These are phyloP conservation scores for Cladosporium cucumerinum DNA, from an alignment of 2,329 filamentous ascomycete genomes.

Conservation along the genomic window DNA sequence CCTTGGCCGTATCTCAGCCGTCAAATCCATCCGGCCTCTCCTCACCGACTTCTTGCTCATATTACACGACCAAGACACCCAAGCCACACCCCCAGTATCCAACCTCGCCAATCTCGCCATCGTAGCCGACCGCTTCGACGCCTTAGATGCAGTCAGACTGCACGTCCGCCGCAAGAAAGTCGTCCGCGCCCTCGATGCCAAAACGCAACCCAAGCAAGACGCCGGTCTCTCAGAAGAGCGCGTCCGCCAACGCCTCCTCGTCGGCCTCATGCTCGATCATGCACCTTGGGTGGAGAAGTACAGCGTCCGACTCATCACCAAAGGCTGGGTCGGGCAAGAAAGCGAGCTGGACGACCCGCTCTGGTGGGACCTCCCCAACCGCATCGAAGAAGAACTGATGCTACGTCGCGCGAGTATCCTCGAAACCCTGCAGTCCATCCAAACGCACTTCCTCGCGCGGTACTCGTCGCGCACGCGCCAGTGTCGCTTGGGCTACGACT, in stretches of 20 bases:
- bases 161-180: slow-evolving; percentile 51
- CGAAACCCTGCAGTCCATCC: slow-evolving; percentile 66
- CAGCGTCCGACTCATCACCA: slow-evolving; percentile 63
- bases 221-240: slow-evolving; percentile 56
- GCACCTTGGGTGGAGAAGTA: slow-evolving; percentile 58
- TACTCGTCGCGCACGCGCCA: slow-evolving; percentile 67
- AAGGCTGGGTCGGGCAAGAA: slow-evolving; percentile 59
- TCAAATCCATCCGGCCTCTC: slow-evolving; percentile 50
- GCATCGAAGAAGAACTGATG: slow-evolving; percentile 67
- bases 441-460: slow-evolving; percentile 62
- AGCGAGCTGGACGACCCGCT: slow-evolving; percentile 44
- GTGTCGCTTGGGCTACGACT: slow-evolving; percentile 72
- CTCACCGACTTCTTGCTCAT: slow-evolving; percentile 66
- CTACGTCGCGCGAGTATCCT: slow-evolving; percentile 64
- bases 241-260: slow-evolving; percentile 66
- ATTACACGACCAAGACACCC: slow-evolving; percentile 56
- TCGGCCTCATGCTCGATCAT: slow-evolving; percentile 63
- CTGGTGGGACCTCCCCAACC: slow-evolving; percentile 72
- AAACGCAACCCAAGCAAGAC: slow-evolving; percentile 41
- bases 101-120: slow-evolving; percentile 67
- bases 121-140: slow-evolving; percentile 71
- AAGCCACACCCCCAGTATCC: slow-evolving; percentile 48
- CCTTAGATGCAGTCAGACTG: slow-evolving; percentile 52
- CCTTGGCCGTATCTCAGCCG: slow-evolving; percentile 65
- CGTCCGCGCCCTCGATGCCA: slow-evolving; percentile 42